Conservation (phyloP, 2,329 filamentous ascomycete genomes). For the Sclerotinia subarctica region DNA sequence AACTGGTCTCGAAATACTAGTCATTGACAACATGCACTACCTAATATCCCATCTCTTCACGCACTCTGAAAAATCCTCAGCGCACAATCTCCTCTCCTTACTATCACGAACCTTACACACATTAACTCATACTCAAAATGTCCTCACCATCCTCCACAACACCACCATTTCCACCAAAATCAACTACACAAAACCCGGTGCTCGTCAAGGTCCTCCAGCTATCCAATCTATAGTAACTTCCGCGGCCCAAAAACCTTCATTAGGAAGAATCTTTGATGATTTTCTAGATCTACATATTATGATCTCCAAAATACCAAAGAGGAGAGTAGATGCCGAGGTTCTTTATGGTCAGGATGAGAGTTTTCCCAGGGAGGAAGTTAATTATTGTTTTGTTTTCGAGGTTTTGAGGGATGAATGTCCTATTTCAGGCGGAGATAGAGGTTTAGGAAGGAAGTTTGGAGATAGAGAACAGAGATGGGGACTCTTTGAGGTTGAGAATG, state of each 20-base stretch:
- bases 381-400: constrained; percentile 29
- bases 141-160: constrained; percentile 56
- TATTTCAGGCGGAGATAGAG: constrained; percentile 13
- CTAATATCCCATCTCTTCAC: constrained; percentile 53
- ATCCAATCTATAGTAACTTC: constrained; percentile 29
- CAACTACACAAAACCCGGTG: background rate
- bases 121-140: constrained; percentile 44
- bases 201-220: constrained; percentile 7
- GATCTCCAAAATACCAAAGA: constrained; percentile 46
- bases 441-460: constrained; percentile 32
- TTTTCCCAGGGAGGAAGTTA: constrained; percentile 15
- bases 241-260: constrained; percentile 30
- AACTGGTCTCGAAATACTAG: constrained; percentile 43
- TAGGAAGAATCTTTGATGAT: constrained; percentile 54
- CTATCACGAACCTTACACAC: constrained; percentile 48
- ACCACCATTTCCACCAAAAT: constrained; percentile 39
- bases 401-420: constrained; percentile 37
- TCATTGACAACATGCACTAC: constrained; percentile 54
- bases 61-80: constrained; percentile 44
- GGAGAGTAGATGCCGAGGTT: constrained; percentile 42
- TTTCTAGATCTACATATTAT: constrained; percentile 55
- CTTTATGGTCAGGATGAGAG: constrained; percentile 28
- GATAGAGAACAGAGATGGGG: constrained; percentile 54
- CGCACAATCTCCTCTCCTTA: constrained; percentile 49
- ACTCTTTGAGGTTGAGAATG: constrained; percentile 45